Evolutionary conservation across 2,329 filamentous ascomycete genomes (phyloP).

Genomic region (Xylaria sp.): DNA sequence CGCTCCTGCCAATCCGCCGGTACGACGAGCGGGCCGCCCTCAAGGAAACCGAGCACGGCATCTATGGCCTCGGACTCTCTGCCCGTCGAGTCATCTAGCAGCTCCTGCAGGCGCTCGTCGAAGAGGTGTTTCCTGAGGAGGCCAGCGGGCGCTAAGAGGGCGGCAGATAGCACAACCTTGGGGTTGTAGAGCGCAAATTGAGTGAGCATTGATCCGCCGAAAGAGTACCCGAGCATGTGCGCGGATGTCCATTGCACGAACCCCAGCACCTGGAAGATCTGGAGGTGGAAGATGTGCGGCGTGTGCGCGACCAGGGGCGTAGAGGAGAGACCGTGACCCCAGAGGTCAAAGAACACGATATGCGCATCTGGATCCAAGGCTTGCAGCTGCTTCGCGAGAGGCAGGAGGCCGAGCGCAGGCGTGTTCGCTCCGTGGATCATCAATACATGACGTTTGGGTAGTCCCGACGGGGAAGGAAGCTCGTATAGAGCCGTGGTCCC

Average conservation of each 20-base stretch:
- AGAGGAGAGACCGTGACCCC: constrained; percentile 34
- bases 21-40: constrained; percentile 31
- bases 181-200: constrained; percentile 27
- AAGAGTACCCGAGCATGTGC: constrained; percentile 34
- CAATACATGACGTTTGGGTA: constrained; percentile 20
- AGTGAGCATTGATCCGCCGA: constrained; percentile 22
- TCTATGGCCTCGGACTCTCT: constrained; percentile 26
- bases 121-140: constrained; percentile 11
- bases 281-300: constrained; percentile 31
- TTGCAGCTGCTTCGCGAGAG: constrained; percentile 26
- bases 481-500: constrained; percentile 33
- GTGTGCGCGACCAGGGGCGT: constrained; percentile 30
- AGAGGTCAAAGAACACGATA: constrained; percentile 31
- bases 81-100: constrained; percentile 16
- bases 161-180: constrained; percentile 6
- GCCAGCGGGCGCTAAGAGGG: constrained; percentile 30
- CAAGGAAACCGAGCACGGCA: constrained; percentile 17
- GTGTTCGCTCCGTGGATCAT: constrained; percentile 36
- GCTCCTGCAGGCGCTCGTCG: neutral
- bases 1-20: constrained; percentile 32
- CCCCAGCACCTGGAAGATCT: constrained; percentile 30
- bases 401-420: constrained; percentile 31
- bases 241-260: constrained; percentile 23
- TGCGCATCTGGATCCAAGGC: constrained; percentile 21
- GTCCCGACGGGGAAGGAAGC: constrained; percentile 24